Conservation (phyloP, 1,139 yeast genomes). For the Diutina ranongensis region DNA sequence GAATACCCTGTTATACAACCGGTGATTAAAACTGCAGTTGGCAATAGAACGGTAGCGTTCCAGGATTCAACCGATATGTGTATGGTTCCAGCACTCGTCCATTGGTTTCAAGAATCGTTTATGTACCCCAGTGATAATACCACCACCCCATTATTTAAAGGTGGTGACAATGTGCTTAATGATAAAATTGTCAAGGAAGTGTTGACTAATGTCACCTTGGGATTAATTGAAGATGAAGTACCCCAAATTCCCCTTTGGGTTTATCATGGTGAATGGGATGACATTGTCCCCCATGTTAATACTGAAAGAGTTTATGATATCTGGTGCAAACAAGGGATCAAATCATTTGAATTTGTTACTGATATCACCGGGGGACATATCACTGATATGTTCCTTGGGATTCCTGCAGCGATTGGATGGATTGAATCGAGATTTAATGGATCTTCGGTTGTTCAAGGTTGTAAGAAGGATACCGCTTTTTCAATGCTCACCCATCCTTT, state of each 20-base stretch:
- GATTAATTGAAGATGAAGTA: conserved; percentile 11
- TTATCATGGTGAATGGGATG: conserved; percentile 9
- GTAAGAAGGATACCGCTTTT: neutral
- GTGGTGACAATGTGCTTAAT: conserved; percentile 13
- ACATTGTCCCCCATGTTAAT: conserved; percentile 9
- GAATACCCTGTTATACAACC: conserved; percentile 18
- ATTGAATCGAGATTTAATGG: conserved; percentile 11
- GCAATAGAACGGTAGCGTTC: conserved; percentile 4
- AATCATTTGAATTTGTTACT: conserved; percentile 13
- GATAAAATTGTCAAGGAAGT: conserved; percentile 7
- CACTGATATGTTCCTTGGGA: conserved; percentile 16
- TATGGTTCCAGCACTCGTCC: conserved; percentile 7
- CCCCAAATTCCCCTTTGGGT: conserved; percentile 11
- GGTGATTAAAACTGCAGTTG: neutral
- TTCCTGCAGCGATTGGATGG: conserved; percentile 23
- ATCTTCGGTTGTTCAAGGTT: neutral
- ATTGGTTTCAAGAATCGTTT: conserved; percentile 10
- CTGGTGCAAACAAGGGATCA: conserved; percentile 9
- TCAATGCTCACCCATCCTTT: neutral
- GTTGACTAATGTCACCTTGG: conserved; percentile 9
- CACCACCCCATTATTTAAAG: conserved; percentile 9
- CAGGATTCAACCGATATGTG: conserved; percentile 8
- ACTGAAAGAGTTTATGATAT: conserved; percentile 8
- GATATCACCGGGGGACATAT: conserved; percentile 18
- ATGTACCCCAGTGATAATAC: conserved; percentile 12